Evolutionary conservation across 768 basidiomycete genomes (phyloP).

Genomic region (Coprinopsis marcescibilis): DNA sequence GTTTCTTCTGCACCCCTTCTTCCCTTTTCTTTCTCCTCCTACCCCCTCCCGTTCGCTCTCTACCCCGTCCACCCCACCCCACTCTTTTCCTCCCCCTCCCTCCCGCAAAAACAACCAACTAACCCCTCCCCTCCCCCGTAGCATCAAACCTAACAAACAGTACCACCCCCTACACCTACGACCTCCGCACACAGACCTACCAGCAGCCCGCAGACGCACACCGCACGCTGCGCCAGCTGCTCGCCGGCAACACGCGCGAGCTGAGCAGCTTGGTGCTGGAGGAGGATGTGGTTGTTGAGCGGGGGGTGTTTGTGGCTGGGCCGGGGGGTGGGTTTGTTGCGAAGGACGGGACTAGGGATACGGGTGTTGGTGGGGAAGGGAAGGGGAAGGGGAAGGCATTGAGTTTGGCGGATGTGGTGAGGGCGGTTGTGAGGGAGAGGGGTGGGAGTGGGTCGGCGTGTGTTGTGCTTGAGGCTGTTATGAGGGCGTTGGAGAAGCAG

Average conservation of each 20-base stretch:
- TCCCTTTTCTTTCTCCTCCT: neutral
- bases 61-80: neutral
- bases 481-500: conserved; percentile 61
- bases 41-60: neutral
- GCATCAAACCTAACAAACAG: conserved; percentile 58
- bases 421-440: conserved; percentile 46
- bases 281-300: conserved; percentile 41
- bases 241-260: conserved; percentile 47
- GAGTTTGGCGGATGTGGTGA: conserved; percentile 49
- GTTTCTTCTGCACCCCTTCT: neutral
- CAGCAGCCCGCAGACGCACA: conserved; percentile 62
- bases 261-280: conserved; percentile 37
- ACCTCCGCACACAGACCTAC: conserved; percentile 72
- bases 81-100: neutral
- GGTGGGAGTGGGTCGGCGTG: conserved; percentile 42
- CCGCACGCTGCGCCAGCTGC: conserved; percentile 57
- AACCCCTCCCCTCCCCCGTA: no score
- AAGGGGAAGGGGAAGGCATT: no score
- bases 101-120: neutral
- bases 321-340: neutral
- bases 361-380: conserved; percentile 9
- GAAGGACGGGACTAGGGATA: neutral
- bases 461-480: conserved; percentile 47
- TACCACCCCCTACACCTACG: conserved; percentile 65
- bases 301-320: conserved; percentile 17